Percentiles rank a stretch among this genome's conserved stretches.
Conservation (phyloP, 495 filamentous ascomycete species). For the Aspergillus kassunensis region DNA sequence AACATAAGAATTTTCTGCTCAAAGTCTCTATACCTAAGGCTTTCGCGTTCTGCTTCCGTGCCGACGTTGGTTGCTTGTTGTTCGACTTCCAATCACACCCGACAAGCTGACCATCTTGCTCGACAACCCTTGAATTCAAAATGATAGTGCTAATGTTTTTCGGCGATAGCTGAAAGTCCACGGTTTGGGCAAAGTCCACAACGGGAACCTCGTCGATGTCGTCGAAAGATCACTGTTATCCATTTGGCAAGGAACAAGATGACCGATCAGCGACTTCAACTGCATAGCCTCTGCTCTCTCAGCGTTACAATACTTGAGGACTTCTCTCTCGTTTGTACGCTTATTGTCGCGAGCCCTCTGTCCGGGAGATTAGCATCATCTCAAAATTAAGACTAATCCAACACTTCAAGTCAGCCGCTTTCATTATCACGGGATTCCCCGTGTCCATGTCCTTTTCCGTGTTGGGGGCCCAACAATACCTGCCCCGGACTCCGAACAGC, state of each 20-base stretch:
- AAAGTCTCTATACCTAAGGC: too few relatives aligned
- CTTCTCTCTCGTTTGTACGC: not conserved
- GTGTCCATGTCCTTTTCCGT: slow-evolving; percentile 9
- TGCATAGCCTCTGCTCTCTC: slow-evolving; percentile 6
- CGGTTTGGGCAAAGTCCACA: not conserved
- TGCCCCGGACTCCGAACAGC: slow-evolving; percentile 1
- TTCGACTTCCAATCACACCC: not conserved
- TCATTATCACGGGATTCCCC: slow-evolving; percentile 4
- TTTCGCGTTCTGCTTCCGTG: too few relatives aligned
- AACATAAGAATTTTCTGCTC: too few relatives aligned
- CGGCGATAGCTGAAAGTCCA: slow-evolving; percentile 7
- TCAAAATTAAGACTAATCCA: slow-evolving; percentile 1
- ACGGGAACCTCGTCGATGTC: slow-evolving; percentile 10
- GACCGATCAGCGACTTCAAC: not conserved
- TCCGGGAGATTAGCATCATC: slow-evolving; percentile 1
- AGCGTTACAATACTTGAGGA: slow-evolving; percentile 1
- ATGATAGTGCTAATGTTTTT: slow-evolving; percentile 7
- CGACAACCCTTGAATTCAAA: slow-evolving; percentile 5
- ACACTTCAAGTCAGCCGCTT: not conserved
- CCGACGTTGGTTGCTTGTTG: too few relatives aligned
- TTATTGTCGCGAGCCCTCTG: slow-evolving; percentile 1
- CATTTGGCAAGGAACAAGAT: not conserved
- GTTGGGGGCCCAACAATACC: slow-evolving; percentile 2
- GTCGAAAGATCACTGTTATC: slow-evolving; percentile 8
- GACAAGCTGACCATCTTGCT: slow-evolving; percentile 1